Conservation (phyloP, 306 rosid genomes). For the Quercus berberidifolia region DNA sequence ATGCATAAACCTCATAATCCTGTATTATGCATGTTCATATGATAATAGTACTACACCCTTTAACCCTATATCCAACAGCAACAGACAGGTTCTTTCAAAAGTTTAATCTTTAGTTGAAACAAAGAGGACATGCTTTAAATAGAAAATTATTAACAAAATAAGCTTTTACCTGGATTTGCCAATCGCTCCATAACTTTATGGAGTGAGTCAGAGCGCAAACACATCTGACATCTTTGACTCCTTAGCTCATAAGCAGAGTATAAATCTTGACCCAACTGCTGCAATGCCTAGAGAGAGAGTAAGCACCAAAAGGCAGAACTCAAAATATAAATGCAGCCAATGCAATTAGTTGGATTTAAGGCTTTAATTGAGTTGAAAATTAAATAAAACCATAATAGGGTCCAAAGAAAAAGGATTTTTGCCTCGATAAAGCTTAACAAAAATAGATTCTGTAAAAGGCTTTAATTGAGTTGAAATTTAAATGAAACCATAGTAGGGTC, state of each 20-base stretch:
- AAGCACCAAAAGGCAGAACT: neutral
- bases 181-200: conserved; percentile 98
- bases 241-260: conserved; percentile 58
- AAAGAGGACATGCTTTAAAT: conserved; percentile 2
- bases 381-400: neutral
- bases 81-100: neutral
- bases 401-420: neutral
- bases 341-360: neutral
- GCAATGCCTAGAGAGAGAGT: conserved; percentile 69
- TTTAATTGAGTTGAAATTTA: neutral
- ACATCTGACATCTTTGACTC: conserved; percentile 96
- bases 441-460: neutral
- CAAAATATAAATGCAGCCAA: neutral
- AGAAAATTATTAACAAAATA: neutral
- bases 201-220: conserved; percentile 81
- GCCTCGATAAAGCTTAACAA: neutral
- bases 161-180: conserved; percentile 66
- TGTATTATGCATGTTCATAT: neutral
- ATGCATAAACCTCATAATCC: neutral
- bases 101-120: neutral
- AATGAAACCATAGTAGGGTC: neutral
- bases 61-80: no score
- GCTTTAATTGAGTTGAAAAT: neutral
- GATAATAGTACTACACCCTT: no score
- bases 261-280: conserved; percentile 86